A percentile compares a stretch with the other conserved stretches of the same genome.
phyloP scores from a whole-genome alignment of 202 grass and related monocot species.

The Zoysia matrella region DNA sequence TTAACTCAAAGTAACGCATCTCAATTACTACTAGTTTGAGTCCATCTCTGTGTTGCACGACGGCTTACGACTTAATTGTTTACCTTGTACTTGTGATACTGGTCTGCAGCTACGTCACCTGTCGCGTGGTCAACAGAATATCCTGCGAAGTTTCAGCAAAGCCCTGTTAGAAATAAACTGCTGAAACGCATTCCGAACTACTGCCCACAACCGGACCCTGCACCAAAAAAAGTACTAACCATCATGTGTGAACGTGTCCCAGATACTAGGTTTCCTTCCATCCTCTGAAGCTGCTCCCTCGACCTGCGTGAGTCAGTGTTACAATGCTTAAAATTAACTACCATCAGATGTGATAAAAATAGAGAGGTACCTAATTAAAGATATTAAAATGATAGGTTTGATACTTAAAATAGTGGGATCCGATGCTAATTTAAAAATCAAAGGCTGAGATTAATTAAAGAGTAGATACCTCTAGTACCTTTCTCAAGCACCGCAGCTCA shows the following conservation, averaged over 20 bases:
- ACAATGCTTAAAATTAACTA: no score
- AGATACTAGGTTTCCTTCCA: conserved; percentile 69
- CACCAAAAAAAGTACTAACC: conserved; percentile 24
- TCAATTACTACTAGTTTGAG: not conserved
- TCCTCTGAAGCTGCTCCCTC: conserved; percentile 65
- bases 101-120: conserved; percentile 77
- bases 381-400: no score
- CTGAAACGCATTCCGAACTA: not conserved
- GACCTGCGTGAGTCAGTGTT: conserved; percentile 38
- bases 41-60: no score
- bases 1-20: not conserved
- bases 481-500: no score
- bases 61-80: not conserved
- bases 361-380: not conserved
- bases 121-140: conserved; percentile 52
- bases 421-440: no score
- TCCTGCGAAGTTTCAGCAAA: conserved; percentile 51
- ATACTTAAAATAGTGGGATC: no score
- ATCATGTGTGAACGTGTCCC: conserved; percentile 63
- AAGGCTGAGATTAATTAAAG: no score
- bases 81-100: conserved; percentile 97
- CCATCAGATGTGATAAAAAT: no score
- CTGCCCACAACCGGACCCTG: not conserved
- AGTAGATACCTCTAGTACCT: no score
- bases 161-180: conserved; percentile 8